phyloP scores from a whole-genome alignment of 352 stramenopile species.

The Globisporangium viniferum region DNA sequence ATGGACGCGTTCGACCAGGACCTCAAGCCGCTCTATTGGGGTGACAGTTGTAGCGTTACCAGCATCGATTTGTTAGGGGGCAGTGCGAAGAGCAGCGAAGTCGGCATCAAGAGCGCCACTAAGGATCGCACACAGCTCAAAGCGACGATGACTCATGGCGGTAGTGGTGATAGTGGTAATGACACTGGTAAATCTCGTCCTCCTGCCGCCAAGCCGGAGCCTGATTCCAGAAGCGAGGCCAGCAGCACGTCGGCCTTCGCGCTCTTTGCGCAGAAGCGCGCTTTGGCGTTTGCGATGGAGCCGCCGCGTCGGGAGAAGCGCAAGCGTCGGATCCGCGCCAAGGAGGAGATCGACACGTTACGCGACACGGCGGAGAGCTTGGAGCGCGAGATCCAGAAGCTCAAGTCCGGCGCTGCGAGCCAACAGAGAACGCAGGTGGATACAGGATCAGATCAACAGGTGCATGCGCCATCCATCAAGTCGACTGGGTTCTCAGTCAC shows the following conservation, averaged over 20 bases:
- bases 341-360: constrained; percentile 12
- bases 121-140: neutral
- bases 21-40: neutral
- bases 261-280: constrained; percentile 6
- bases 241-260: constrained; percentile 5
- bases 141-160: neutral
- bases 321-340: constrained; percentile 12
- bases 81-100: no score
- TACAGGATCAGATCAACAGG: no score
- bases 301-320: constrained; percentile 8
- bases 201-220: neutral
- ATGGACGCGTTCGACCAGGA: constrained; percentile 10
- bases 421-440: neutral
- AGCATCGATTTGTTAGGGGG: neutral
- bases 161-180: no score
- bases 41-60: neutral
- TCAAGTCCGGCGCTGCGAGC: neutral
- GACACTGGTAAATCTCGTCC: neutral
- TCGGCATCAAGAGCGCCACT: no score
- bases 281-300: constrained; percentile 8
- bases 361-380: neutral
- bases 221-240: neutral
- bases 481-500: neutral
- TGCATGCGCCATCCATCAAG: neutral
- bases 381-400: constrained; percentile 2